Conservation (phyloP, 805 yeast species). For the Kregervanrija fluxuum region DNA sequence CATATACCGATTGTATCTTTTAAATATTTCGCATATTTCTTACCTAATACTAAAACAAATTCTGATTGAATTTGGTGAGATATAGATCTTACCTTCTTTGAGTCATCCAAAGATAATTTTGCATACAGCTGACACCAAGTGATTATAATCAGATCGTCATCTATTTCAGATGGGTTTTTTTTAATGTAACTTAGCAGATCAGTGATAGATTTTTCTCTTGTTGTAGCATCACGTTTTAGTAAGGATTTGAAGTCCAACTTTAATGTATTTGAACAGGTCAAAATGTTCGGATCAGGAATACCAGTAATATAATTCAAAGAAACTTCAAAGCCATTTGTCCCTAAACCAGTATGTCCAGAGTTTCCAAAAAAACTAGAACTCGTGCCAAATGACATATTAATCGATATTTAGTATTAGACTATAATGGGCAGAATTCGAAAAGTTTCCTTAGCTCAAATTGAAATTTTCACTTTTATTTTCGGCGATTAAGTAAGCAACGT, state of each 20-base stretch:
- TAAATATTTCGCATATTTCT: slow-evolving; percentile 55
- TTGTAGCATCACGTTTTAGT: slow-evolving; percentile 72
- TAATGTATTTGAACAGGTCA: slow-evolving; percentile 39
- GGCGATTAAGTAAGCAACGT: no score
- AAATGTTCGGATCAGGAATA: slow-evolving; percentile 57
- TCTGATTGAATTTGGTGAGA: slow-evolving; percentile 61
- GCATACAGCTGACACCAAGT: slow-evolving; percentile 81
- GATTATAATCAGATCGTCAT: slow-evolving; percentile 49
- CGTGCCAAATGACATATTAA: slow-evolving; percentile 15
- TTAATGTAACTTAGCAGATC: slow-evolving; percentile 40
- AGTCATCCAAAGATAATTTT: slow-evolving; percentile 64
- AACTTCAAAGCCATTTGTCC: slow-evolving; percentile 40
- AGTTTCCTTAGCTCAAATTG: no score
- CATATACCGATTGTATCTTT: slow-evolving; percentile 68
- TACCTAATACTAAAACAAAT: slow-evolving; percentile 44
- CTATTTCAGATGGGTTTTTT: slow-evolving; percentile 18
- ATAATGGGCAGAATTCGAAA: no score
- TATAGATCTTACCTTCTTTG: slow-evolving; percentile 52
- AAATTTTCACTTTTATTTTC: no score
- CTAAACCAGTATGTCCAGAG: slow-evolving; percentile 20
- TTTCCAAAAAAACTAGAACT: background rate
- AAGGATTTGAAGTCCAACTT: slow-evolving; percentile 67
- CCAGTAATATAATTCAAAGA: slow-evolving; percentile 74
- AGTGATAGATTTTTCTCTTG: slow-evolving; percentile 70
- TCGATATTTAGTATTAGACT: no score